Percentiles rank a stretch among this genome's conserved stretches.
Conservation (phyloP, 495 filamentous ascomycete species). For the Tirmania nivea region DNA sequence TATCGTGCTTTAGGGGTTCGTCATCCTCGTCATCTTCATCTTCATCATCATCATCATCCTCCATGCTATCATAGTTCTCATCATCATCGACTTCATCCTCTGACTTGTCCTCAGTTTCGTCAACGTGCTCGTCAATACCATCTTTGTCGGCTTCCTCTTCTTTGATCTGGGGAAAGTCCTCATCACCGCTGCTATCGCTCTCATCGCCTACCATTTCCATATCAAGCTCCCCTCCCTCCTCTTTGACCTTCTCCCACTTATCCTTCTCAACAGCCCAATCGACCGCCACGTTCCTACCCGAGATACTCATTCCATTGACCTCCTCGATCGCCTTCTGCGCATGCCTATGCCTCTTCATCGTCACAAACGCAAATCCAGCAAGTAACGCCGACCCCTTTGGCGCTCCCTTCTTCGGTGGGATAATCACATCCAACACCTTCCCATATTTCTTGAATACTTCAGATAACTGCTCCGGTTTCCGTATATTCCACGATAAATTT, state of each 20-base stretch:
- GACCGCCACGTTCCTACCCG: conserved; percentile 68
- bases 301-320: conserved; percentile 74
- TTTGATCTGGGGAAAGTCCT: conserved; percentile 22
- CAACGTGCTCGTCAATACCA: conserved; percentile 6
- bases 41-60: conserved; percentile 22
- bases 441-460: conserved; percentile 66
- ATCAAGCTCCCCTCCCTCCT: conserved; percentile 15
- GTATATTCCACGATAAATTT: conserved; percentile 92
- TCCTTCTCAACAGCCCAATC: conserved; percentile 93
- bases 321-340: conserved; percentile 69
- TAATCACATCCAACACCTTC: conserved; percentile 59
- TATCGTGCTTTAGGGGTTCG: conserved; percentile 17
- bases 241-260: conserved; percentile 48
- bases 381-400: conserved; percentile 6
- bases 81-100: conserved; percentile 23
- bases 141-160: conserved; percentile 29
- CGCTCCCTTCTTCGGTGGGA: conserved; percentile 47
- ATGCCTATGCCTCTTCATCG: conserved; percentile 70
- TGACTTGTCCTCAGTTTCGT: conserved; percentile 10
- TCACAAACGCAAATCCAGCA: conserved; percentile 80
- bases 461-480: conserved; percentile 53
- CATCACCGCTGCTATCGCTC: conserved; percentile 10
- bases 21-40: conserved; percentile 16
- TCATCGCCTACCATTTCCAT: conserved; percentile 18
- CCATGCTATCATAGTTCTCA: conserved; percentile 20